Evolutionary conservation across 2,329 filamentous ascomycete genomes (phyloP).

Genomic region (Neoarthrinium moseri): DNA sequence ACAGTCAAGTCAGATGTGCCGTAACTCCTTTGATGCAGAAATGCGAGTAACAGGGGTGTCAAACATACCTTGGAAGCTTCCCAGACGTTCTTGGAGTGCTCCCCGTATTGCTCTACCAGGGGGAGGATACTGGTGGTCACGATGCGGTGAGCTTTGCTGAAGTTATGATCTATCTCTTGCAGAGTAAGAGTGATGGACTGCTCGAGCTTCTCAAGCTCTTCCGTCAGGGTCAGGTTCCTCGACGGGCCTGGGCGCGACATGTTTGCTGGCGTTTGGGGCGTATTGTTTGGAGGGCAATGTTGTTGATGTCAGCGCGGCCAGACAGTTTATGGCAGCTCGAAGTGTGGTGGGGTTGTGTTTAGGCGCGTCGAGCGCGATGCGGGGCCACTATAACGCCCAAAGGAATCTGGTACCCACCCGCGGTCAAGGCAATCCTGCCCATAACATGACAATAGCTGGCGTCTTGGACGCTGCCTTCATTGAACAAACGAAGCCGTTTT

Average conservation of each 20-base stretch:
- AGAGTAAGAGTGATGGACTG: slow-evolving; percentile 95
- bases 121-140: slow-evolving; percentile 92
- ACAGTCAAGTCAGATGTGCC: background rate
- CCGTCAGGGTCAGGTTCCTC: slow-evolving; percentile 73
- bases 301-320: no score
- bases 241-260: slow-evolving; percentile 52
- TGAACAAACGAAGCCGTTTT: no score
- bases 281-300: background rate
- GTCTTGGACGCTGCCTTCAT: no score
- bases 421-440: background rate
- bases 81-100: slow-evolving; percentile 93
- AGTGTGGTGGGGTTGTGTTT: slow-evolving; percentile 3
- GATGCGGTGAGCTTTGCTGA: slow-evolving; percentile 93
- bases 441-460: background rate
- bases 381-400: background rate
- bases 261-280: slow-evolving; percentile 2
- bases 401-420: background rate
- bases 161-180: slow-evolving; percentile 99
- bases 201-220: slow-evolving; percentile 93
- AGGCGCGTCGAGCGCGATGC: slow-evolving; percentile 9
- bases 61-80: slow-evolving; percentile 80
- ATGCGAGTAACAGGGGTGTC: background rate
- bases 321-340: background rate
- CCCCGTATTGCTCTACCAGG: slow-evolving; percentile 90
- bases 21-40: no score